Evolutionary conservation across 1,284 basidiomycete species (phyloP).

Genomic region (Marasmius sp.): DNA sequence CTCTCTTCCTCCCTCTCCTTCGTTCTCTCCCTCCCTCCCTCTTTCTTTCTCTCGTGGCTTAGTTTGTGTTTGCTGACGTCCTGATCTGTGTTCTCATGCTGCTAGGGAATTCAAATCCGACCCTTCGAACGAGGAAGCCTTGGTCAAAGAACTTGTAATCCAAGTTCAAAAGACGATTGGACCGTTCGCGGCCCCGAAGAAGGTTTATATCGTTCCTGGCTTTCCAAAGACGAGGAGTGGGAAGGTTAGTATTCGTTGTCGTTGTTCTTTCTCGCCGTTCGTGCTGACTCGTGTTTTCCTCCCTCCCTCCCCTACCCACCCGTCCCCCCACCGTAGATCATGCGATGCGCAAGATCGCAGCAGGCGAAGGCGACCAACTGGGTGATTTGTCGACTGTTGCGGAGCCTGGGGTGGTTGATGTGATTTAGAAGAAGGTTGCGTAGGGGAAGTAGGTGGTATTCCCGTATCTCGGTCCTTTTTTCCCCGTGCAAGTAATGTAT

Average conservation of each 20-base stretch:
- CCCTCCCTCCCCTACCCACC: background rate
- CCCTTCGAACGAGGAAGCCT: conserved; percentile 62
- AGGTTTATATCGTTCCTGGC: conserved; percentile 83
- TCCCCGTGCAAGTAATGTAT: too few species aligned
- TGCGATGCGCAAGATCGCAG: conserved; percentile 96
- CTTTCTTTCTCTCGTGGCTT: background rate
- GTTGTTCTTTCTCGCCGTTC: background rate
- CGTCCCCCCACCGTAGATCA: too few species aligned
- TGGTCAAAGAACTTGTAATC: conserved; percentile 88
- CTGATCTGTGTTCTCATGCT: background rate
- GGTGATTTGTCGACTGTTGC: conserved; percentile 91
- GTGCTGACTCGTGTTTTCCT: background rate
- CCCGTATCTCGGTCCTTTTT: too few species aligned
- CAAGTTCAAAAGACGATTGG: conserved; percentile 97
- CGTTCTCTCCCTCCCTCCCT: background rate
- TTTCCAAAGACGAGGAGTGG: conserved; percentile 97
- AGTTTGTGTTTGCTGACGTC: background rate
- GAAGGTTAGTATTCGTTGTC: conserved; percentile 72
- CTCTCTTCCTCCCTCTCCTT: background rate
- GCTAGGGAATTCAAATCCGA: conserved; percentile 81
- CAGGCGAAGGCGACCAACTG: conserved; percentile 90
- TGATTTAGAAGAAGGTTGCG: conserved; percentile 76
- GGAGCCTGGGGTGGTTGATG: conserved; percentile 81
- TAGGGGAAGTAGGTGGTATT: conserved; percentile 21
- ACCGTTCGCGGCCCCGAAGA: conserved; percentile 94